Evolutionary conservation across 805 yeast species (phyloP).

Genomic region (Schwanniomyces vanrijiae): DNA sequence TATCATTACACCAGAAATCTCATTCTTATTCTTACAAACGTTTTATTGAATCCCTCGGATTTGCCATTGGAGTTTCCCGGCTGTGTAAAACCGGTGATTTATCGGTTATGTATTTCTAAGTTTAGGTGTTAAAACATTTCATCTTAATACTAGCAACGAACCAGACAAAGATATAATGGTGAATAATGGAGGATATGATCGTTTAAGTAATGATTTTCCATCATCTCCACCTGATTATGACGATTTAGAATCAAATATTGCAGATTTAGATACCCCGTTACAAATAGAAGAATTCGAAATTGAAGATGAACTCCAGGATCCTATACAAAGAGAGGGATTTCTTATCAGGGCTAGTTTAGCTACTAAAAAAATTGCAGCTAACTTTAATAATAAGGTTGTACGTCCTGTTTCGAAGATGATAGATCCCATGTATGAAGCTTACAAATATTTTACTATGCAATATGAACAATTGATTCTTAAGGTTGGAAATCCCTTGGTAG

Average conservation of each 20-base stretch:
- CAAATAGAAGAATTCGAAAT: constrained; percentile 36
- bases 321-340: constrained; percentile 18
- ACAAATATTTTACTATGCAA: constrained; percentile 38
- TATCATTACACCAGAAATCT: not conserved
- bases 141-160: no score
- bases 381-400: constrained; percentile 36
- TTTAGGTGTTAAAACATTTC: not conserved
- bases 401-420: constrained; percentile 45
- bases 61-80: not conserved
- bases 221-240: constrained; percentile 14
- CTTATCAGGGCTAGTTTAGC: constrained; percentile 39
- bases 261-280: constrained; percentile 1
- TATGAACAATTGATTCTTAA: constrained; percentile 60
- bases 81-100: not conserved
- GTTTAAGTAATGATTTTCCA: constrained; percentile 8
- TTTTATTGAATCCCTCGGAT: not conserved
- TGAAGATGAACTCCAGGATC: constrained; percentile 28
- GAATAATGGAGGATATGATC: constrained; percentile 1
- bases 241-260: constrained; percentile 6
- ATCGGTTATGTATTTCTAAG: not conserved
- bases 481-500: constrained; percentile 84
- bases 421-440: constrained; percentile 54
- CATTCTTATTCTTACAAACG: no score
- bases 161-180: not conserved
- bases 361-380: constrained; percentile 33